Percentiles rank a stretch among this genome's conserved stretches.
Evolutionary conservation across 164 flowering plant species (phyloP).

Genomic region (Berberis thunbergii): DNA sequence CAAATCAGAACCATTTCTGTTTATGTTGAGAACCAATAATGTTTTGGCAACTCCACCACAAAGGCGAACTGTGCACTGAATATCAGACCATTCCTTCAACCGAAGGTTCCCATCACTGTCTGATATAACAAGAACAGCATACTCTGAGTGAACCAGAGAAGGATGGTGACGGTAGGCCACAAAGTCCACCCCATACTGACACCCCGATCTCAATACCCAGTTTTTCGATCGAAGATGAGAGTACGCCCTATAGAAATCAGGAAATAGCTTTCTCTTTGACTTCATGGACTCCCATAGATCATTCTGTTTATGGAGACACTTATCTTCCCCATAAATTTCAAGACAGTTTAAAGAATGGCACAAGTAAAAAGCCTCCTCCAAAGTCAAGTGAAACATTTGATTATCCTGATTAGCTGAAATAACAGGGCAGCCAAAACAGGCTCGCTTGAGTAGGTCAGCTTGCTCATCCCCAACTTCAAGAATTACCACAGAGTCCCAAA

Average conservation of each 20-base stretch:
- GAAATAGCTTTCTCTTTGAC: slow-evolving; percentile 31
- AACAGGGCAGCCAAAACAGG: slow-evolving; percentile 8
- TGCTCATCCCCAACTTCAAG: slow-evolving; percentile 21
- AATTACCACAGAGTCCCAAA: slow-evolving; percentile 46
- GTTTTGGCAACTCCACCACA: slow-evolving; percentile 76
- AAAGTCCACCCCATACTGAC: slow-evolving; percentile 71
- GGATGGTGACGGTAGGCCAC: slow-evolving; percentile 76
- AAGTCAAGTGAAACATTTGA: slow-evolving; percentile 5
- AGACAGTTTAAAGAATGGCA: slow-evolving; percentile 4
- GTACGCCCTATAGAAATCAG: slow-evolving; percentile 51
- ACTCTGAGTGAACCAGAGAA: slow-evolving; percentile 67
- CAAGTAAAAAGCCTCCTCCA: slow-evolving; percentile 14
- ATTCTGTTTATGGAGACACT: slow-evolving; percentile 9
- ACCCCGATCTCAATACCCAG: slow-evolving; percentile 77
- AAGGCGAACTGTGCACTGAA: slow-evolving; percentile 47
- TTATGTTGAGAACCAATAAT: slow-evolving; percentile 40
- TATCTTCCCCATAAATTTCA: slow-evolving; percentile 13
- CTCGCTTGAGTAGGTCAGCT: slow-evolving; percentile 3
- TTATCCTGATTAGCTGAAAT: slow-evolving; percentile 5
- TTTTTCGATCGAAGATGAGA: slow-evolving; percentile 61
- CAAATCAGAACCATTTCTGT: slow-evolving; percentile 16
- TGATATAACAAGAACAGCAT: slow-evolving; percentile 51
- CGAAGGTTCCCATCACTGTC: slow-evolving; percentile 25
- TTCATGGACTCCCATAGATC: slow-evolving; percentile 53
- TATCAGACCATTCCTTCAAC: slow-evolving; percentile 62